Base-by-base conservation (phyloP, 2,329 filamentous ascomycete genomes). In the Paraphaeosphaeria sporulosa region DNA sequence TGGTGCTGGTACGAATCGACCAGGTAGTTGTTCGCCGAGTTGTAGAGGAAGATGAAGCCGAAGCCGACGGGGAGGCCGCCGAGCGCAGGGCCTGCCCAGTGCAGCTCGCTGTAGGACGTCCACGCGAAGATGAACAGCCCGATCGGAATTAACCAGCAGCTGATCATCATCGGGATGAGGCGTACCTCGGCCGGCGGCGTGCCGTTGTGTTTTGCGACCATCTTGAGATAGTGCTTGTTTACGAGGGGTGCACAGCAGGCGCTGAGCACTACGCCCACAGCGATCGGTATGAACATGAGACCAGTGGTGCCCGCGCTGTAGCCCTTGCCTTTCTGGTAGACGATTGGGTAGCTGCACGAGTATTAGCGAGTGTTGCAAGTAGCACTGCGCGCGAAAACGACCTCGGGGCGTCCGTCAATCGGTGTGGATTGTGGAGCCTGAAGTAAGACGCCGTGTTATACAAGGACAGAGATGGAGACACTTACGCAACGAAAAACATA, bases 241-340 rank as follows among this genome's bases (percentile, higher is more conserved):
- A 96, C 87, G 0, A 90, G 66, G 0, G 93, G 90, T 0, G 91
- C 82, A 76, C 87, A 91, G 13, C 79, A 71, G 17, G 92, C 90
- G 1, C 89, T 90, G 44, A 80, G 61, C 1, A 94, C 19, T 17
- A 95, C 91, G 53, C 92, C 92, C 19, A 95, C 80, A 8, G 92
- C 91, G 48, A 95, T 76, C 1, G 92, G 92, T 63, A 95, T 93
- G 77, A 96, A 96, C 90, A 95, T 94, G 9, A 96, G 83, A 49
- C 92, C 93, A 0, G 92, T 93, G 30, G 82, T 89, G 38, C 90
- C 86, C 30, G 91, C 85, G 3, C 84, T 87, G 78, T 90, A 96
- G 2, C 90, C 90, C 79, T 96, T 96, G 60, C 91, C 90, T 76
- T 88, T 83, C 66, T 92, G 86, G 80, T 90, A 97, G 59, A 97